These are phyloP conservation scores for Aureobasidium zeae DNA, from an alignment of 2,329 filamentous ascomycete species.

Conservation along the genomic window DNA sequence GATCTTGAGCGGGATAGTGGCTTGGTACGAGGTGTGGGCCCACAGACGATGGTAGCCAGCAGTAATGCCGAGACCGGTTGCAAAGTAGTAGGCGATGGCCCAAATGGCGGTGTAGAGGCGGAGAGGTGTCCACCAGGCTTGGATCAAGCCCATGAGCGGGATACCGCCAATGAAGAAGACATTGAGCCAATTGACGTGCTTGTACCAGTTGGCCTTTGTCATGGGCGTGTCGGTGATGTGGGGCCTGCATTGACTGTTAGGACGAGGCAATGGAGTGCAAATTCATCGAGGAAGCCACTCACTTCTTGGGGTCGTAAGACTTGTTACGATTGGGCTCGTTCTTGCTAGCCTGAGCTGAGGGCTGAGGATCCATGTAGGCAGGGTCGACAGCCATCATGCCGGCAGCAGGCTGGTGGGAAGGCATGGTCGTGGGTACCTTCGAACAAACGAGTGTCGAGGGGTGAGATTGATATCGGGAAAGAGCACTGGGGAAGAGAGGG, in stretches of 20 bases:
- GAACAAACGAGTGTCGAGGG: conserved; percentile 15
- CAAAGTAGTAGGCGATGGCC: conserved; percentile 72
- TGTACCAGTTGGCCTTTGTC: conserved; percentile 75
- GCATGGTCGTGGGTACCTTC: conserved; percentile 32
- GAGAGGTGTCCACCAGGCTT: conserved; percentile 70
- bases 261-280: background rate
- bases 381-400: conserved; percentile 42
- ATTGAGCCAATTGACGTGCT: conserved; percentile 93
- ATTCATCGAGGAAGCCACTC: too few species aligned
- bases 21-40: conserved; percentile 79
- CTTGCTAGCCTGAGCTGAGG: conserved; percentile 39
- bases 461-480: conserved; percentile 1
- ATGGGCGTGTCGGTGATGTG: conserved; percentile 79
- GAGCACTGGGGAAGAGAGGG: conserved; percentile 9
- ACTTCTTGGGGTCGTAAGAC: conserved; percentile 55
- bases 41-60: conserved; percentile 70
- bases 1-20: conserved; percentile 63
- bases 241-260: conserved; percentile 32
- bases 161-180: conserved; percentile 70
- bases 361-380: conserved; percentile 35
- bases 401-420: conserved; percentile 42
- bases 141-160: conserved; percentile 62
- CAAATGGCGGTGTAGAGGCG: conserved; percentile 62
- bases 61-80: conserved; percentile 45
- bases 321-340: conserved; percentile 43